Percentiles rank a stretch among this genome's conserved stretches.
phyloP scores from a whole-genome alignment of 306 rosid species.

The Oxytropis ochrocephala region DNA sequence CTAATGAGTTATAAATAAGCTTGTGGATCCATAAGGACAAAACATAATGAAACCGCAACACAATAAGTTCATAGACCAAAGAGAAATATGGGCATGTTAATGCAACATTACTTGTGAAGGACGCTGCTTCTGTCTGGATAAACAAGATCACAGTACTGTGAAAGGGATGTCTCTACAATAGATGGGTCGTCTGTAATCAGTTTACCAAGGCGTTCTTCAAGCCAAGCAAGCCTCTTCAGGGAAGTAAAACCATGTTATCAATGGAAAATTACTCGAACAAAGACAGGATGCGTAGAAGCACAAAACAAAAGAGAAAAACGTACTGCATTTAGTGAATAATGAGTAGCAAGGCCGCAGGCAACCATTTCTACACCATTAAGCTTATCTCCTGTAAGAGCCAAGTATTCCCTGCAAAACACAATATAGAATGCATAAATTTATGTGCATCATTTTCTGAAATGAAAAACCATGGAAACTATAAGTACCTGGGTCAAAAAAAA shows the following conservation, averaged over 20 bases:
- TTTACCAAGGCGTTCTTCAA: conserved; percentile 88
- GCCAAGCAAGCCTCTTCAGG: conserved; percentile 58
- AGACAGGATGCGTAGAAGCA: conserved; percentile 2
- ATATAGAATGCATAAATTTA: not conserved
- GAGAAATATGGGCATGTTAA: conserved; percentile 18
- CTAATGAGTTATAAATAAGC: not conserved
- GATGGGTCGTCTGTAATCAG: conserved; percentile 74
- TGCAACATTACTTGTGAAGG: conserved; percentile 62
- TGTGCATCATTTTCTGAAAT: conserved; percentile 5
- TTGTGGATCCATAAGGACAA: not conserved
- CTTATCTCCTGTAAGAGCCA: conserved; percentile 95
- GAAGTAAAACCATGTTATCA: conserved; percentile 24
- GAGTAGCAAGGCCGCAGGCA: conserved; percentile 92
- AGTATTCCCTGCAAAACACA: conserved; percentile 64
- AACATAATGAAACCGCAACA: not conserved
- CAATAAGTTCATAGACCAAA: not conserved
- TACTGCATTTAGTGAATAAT: conserved; percentile 65
- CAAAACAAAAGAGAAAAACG: conserved; percentile 24
- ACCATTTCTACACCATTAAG: conserved; percentile 96
- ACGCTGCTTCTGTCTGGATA: conserved; percentile 66
- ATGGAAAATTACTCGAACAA: not conserved
- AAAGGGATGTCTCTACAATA: conserved; percentile 71
- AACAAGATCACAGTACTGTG: conserved; percentile 84
- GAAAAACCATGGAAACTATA: not conserved
- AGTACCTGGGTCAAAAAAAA: not conserved